Evolutionary conservation across 176 grass and related monocot species (phyloP), one percentile per base, ranked within the genome.

Genomic region (sorghum (Sorghum bicolor)): DNA sequence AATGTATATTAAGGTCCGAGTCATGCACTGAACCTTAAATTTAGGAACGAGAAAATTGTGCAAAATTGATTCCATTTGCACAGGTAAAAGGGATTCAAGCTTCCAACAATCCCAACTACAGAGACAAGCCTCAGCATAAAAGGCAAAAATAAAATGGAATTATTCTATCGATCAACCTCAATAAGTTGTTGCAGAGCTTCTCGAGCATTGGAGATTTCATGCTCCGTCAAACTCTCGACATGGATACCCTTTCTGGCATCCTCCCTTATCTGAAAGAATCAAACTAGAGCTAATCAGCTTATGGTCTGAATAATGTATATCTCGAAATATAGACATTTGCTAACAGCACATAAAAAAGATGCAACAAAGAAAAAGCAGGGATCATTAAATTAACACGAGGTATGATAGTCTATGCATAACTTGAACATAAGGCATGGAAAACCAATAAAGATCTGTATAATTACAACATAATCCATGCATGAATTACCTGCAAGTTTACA

Each of bases 181-280:
- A 72, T 79, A 71, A 99, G 91, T 78, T 96, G 96, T 82, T 94
- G 96, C 89, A 99, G 92, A 19, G 81, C 93, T 86, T 99, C 96
- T 82, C 89, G 93, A 58, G 96, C 91, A 94, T 90, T 94, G 57
- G 89, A 89, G 87, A 99, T 76, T 45, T 93, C 89, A 86, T 92
- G 84, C 81, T 99, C 96, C 5, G 80, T 92, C 58, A 99, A 82
- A 86, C 83, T 99, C 75, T 99, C 96, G 47, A 96, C 96, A 91
- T 99, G 77, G 25, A 99, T 88, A 88, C 96, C 96, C 80, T 93
- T 99, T 76, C 82, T 99, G 62, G 72, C 81, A 90, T 99, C 96
- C 85, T 99, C 96, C 83, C 96, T 89, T 94, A 99, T 90, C 96
- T 99, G 89, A 39, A 87, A 81, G 47, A 68, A 69, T 17, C 50